These are phyloP conservation scores for Termitomyces titanicus DNA, from an alignment of 768 basidiomycete genomes.

Conservation along the genomic window DNA sequence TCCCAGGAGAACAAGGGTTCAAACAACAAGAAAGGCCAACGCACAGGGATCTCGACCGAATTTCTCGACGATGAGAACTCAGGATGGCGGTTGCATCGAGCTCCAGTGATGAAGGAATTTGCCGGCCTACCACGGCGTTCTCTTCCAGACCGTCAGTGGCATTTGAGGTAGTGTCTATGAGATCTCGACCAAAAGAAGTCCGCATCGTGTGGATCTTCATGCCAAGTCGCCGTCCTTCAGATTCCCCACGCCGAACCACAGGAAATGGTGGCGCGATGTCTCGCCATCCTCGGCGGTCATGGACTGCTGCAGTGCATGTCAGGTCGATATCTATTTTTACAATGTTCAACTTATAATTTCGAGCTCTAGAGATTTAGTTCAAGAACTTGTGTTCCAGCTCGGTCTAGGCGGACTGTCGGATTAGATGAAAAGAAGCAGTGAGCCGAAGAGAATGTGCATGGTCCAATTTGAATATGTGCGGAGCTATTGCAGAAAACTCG, in stretches of 20 bases:
- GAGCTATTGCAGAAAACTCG: background rate
- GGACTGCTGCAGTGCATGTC: no score
- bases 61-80: no score
- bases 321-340: background rate
- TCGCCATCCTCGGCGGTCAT: background rate
- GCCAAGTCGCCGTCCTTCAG: background rate
- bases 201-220: background rate
- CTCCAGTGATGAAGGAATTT: constrained; percentile 8
- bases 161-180: background rate
- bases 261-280: background rate
- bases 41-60: background rate
- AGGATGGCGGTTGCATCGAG: background rate
- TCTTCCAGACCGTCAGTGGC: background rate
- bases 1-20: background rate
- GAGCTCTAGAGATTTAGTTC: background rate
- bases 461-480: background rate
- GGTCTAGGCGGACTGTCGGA: background rate
- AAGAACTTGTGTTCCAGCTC: background rate
- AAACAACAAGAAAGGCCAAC: background rate
- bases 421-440: background rate
- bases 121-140: no score
- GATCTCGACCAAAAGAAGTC: background rate
- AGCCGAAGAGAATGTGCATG: background rate
- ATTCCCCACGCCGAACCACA: background rate
- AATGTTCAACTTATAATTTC: background rate